Conservation (phyloP, 495 filamentous ascomycete species). For the Aspergillus conjunctus region DNA sequence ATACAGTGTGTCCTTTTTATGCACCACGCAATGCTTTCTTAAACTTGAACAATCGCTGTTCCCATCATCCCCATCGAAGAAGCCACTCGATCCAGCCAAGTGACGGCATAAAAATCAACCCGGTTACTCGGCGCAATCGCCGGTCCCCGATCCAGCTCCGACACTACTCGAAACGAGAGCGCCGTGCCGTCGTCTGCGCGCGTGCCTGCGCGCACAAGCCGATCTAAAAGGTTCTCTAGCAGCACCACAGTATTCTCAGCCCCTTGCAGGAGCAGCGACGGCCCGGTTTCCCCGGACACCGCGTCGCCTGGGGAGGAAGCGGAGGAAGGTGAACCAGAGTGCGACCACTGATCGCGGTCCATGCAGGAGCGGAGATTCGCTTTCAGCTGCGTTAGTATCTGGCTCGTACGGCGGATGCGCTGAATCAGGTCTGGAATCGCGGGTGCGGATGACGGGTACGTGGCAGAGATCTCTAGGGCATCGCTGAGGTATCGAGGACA, state of each 20-base stretch:
- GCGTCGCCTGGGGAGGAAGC: neutral
- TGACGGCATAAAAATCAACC: constrained; percentile 27
- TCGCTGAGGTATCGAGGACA: constrained; percentile 38
- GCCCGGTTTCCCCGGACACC: constrained; percentile 17
- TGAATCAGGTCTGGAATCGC: constrained; percentile 20
- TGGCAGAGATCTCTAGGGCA: constrained; percentile 20
- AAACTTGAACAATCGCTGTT: constrained; percentile 5
- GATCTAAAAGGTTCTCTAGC: constrained; percentile 17
- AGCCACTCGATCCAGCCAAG: constrained; percentile 42
- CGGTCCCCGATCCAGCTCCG: constrained; percentile 14
- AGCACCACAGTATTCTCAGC: constrained; percentile 30
- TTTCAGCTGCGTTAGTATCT: constrained; percentile 15
- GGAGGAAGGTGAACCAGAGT: neutral
- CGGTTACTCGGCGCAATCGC: constrained; percentile 6
- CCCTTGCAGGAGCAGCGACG: constrained; percentile 31
- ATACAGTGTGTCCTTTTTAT: neutral
- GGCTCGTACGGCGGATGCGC: constrained; percentile 28
- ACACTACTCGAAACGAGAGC: constrained; percentile 18
- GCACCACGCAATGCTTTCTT: neutral
- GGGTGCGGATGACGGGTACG: neutral
- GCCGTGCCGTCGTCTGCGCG: constrained; percentile 16
- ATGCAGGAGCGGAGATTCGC: constrained; percentile 30
- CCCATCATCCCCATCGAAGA: constrained; percentile 28
- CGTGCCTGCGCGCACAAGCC: constrained; percentile 12
- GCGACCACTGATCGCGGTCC: constrained; percentile 5